Evolutionary conservation across 805 yeast species (phyloP).

Genomic region (Maudiozyma serrabonitensis): DNA sequence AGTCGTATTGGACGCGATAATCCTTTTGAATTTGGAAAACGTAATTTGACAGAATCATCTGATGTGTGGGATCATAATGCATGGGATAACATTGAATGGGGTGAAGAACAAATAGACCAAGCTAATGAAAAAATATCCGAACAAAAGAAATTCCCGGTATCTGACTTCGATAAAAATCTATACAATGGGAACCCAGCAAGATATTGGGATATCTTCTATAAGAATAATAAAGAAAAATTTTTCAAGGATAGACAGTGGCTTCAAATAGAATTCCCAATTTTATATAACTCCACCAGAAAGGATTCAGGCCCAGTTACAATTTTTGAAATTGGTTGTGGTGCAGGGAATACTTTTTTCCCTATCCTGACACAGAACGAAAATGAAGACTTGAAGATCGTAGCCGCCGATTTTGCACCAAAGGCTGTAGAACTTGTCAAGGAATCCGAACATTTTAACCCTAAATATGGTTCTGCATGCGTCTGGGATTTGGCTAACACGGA

Average conservation of each 20-base stretch:
- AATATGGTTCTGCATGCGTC: conserved; percentile 70
- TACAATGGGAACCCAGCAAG: conserved; percentile 83
- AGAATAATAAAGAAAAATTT: conserved; percentile 83
- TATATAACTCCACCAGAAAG: conserved; percentile 68
- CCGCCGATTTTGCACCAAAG: conserved; percentile 81
- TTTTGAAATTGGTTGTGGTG: conserved; percentile 95
- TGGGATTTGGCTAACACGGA: conserved; percentile 89
- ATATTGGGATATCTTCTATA: conserved; percentile 91
- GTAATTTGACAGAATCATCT: conserved; percentile 58
- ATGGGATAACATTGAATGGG: conserved; percentile 95
- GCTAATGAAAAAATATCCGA: conserved; percentile 66
- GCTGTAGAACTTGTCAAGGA: conserved; percentile 80
- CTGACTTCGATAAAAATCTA: conserved; percentile 68
- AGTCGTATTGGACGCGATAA: conserved; percentile 71
- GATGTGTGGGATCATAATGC: conserved; percentile 92
- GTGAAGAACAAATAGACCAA: conserved; percentile 69
- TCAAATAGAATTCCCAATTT: conserved; percentile 81
- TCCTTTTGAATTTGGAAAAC: conserved; percentile 89
- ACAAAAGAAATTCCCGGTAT: conserved; percentile 78
- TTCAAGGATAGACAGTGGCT: conserved; percentile 96
- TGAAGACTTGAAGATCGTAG: conserved; percentile 60
- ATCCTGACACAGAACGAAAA: conserved; percentile 75
- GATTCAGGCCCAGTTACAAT: conserved; percentile 65
- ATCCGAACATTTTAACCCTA: conserved; percentile 49
- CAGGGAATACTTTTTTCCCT: conserved; percentile 94